Evolutionary conservation across 208 protist species (phyloP).

Genomic region (Porcisia deanei): DNA sequence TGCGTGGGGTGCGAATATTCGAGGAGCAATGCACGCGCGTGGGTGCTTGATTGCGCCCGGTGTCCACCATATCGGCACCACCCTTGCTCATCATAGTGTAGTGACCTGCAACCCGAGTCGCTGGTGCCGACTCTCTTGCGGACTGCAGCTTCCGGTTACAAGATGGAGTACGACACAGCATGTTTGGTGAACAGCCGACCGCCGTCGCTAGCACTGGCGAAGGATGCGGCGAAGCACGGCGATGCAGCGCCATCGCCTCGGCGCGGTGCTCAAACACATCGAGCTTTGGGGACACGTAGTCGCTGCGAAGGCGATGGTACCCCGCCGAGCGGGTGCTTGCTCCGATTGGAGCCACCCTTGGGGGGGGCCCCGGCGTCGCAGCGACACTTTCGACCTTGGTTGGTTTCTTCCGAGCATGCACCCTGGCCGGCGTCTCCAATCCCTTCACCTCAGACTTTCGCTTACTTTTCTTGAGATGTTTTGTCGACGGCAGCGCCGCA

Average conservation of each 20-base stretch:
- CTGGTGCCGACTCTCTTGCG: background rate
- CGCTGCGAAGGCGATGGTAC: constrained; percentile 22
- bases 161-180: constrained; percentile 8
- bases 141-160: background rate
- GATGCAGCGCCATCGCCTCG: constrained; percentile 20
- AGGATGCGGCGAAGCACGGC: constrained; percentile 11
- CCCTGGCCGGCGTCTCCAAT: background rate
- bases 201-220: background rate
- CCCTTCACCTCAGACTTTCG: background rate
- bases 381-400: background rate
- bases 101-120: background rate
- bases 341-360: background rate
- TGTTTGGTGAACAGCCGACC: background rate
- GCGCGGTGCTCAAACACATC: constrained; percentile 13
- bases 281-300: constrained; percentile 4
- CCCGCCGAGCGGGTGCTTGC: background rate
- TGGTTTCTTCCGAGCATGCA: background rate
- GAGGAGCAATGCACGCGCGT: constrained; percentile 10
- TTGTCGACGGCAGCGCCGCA: background rate
- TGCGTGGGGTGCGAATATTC: constrained; percentile 3
- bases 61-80: background rate
- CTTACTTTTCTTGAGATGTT: constrained; percentile 1
- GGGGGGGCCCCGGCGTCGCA: background rate
- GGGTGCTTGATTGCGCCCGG: background rate
- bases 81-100: constrained; percentile 9